These are phyloP conservation scores for Fusarium secorum DNA, from an alignment of 2,329 filamentous ascomycete species.

Conservation along the genomic window DNA sequence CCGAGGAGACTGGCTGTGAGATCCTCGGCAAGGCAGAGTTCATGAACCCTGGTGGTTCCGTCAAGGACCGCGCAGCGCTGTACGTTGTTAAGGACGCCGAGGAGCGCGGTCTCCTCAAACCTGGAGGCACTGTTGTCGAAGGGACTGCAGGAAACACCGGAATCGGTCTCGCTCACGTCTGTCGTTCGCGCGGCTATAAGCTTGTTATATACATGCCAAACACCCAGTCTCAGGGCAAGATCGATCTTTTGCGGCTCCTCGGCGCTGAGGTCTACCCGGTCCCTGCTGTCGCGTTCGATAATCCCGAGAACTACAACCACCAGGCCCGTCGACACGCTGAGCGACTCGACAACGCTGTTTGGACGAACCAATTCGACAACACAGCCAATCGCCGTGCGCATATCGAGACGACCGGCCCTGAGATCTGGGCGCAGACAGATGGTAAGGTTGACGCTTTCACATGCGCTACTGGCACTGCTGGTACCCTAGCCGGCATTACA, in stretches of 20 bases:
- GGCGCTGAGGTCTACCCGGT: conserved; percentile 97
- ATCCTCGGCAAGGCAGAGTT: conserved; percentile 97
- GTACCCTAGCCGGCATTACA: conserved; percentile 88
- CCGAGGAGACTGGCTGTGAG: conserved; percentile 90
- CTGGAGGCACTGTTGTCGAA: conserved; percentile 94
- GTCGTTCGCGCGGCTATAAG: conserved; percentile 88
- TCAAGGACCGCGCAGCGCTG: conserved; percentile 95
- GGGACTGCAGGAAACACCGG: conserved; percentile 98
- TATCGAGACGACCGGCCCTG: conserved; percentile 94
- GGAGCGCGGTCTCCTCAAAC: conserved; percentile 79
- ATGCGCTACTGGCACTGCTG: conserved; percentile 91
- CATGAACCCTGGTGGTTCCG: conserved; percentile 94
- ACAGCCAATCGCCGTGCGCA: conserved; percentile 91
- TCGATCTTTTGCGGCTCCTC: conserved; percentile 88
- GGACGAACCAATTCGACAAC: conserved; percentile 99
- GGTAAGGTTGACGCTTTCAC: conserved; percentile 93
- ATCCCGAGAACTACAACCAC: conserved; percentile 97
- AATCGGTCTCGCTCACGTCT: conserved; percentile 96
- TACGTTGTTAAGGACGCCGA: conserved; percentile 96
- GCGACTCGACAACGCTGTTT: conserved; percentile 84
- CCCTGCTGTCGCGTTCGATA: conserved; percentile 92
- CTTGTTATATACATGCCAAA: conserved; percentile 99
- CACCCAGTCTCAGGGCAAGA: conserved; percentile 97
- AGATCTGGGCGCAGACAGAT: conserved; percentile 92
- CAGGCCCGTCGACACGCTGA: conserved; percentile 93